These are phyloP conservation scores for Jackrogersella multiformis DNA, from an alignment of 495 filamentous ascomycete species.

Conservation along the genomic window DNA sequence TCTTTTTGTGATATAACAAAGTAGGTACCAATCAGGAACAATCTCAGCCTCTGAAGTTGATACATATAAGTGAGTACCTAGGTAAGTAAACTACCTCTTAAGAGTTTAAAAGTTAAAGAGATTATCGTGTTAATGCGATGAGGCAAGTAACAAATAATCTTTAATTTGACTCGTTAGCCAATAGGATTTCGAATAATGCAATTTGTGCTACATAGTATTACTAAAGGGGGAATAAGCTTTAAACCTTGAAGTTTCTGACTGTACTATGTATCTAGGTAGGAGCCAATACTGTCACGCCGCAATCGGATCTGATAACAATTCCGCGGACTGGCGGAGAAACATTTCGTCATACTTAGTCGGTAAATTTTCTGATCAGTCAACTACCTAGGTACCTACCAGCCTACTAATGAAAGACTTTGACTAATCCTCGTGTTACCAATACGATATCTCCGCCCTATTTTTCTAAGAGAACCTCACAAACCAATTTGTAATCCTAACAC, in stretches of 20 bases:
- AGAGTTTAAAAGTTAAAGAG: too few species aligned
- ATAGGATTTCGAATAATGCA: background rate
- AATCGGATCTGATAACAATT: slow-evolving; percentile 43
- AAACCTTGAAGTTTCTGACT: background rate
- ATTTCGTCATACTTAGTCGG: slow-evolving; percentile 15
- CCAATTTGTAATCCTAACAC: slow-evolving; percentile 39
- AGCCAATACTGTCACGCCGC: slow-evolving; percentile 20
- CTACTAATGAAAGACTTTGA: slow-evolving; percentile 29
- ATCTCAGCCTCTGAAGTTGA: too few species aligned
- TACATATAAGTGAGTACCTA: too few species aligned
- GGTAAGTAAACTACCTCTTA: too few species aligned
- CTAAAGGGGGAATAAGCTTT: background rate
- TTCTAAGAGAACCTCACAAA: background rate
- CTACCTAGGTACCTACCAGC: background rate
- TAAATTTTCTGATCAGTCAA: slow-evolving; percentile 12
- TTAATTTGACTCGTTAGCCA: background rate
- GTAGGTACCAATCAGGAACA: too few species aligned
- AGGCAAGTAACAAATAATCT: background rate
- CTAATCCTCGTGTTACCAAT: slow-evolving; percentile 25
- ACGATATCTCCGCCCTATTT: slow-evolving; percentile 29
- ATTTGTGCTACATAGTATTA: background rate
- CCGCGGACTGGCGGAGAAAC: slow-evolving; percentile 26
- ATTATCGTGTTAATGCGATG: too few species aligned
- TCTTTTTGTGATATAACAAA: too few species aligned
- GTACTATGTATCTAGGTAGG: background rate